phyloP scores from a whole-genome alignment of 1,284 basidiomycete species.

The Farysia itapuensis region DNA sequence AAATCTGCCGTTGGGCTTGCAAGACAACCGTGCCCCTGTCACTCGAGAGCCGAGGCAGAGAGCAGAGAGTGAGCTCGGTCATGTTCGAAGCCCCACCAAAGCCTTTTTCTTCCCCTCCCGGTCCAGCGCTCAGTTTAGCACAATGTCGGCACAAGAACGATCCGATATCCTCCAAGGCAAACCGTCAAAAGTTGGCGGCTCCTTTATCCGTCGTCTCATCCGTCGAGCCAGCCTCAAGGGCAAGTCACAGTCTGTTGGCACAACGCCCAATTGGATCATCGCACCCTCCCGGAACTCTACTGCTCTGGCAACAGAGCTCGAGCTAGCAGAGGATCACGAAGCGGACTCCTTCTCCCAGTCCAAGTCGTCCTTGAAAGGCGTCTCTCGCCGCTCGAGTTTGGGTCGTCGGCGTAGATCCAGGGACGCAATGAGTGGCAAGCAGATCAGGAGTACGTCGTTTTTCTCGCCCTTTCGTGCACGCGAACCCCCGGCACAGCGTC shows the following conservation, averaged over 20 bases:
- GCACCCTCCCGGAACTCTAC: constrained; percentile 4
- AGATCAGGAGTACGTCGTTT: constrained; percentile 10
- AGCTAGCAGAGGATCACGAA: constrained; percentile 4
- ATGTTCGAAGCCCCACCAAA: constrained; percentile 11
- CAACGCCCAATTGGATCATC: constrained; percentile 1
- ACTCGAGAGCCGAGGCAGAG: constrained; percentile 22
- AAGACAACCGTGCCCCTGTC: constrained; percentile 19
- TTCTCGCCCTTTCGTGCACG: constrained; percentile 34
- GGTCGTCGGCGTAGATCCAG: constrained; percentile 21
- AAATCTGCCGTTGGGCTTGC: constrained; percentile 13
- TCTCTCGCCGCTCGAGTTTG: constrained; percentile 4
- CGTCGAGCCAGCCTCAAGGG: constrained; percentile 25
- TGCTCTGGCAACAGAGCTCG: constrained; percentile 8
- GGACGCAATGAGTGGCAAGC: constrained; percentile 5
- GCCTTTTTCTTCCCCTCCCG: constrained; percentile 26
- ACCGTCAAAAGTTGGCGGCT: constrained; percentile 8
- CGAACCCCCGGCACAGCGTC: constrained; percentile 6
- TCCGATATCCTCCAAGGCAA: constrained; percentile 3
- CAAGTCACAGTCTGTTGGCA: constrained; percentile 29
- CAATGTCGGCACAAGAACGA: constrained; percentile 7
- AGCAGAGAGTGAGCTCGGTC: constrained; percentile 31
- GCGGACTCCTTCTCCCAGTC: constrained; percentile 6
- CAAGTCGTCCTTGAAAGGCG: constrained; percentile 4
- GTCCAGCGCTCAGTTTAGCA: constrained; percentile 18
- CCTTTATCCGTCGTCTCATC: constrained; percentile 29